Evolutionary conservation across 73 alveolate species (phyloP).

Genomic region (Paramecium tetraurelia): DNA sequence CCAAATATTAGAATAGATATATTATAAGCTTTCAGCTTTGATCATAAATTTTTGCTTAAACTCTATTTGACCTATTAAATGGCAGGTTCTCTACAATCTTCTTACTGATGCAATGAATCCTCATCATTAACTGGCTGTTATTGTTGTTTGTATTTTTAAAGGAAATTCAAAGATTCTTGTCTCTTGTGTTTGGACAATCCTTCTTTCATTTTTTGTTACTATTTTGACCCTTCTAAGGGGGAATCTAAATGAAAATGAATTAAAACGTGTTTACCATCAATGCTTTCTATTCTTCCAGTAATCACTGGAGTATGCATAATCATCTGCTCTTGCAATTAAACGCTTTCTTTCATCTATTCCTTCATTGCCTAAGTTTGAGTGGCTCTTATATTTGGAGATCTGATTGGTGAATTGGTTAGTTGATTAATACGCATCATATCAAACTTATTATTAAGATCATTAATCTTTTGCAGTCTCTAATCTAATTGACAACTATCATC

Average conservation of each 20-base stretch:
- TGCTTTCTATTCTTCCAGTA: conserved; percentile 23
- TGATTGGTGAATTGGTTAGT: conserved; percentile 24
- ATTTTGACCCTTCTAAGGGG: neutral
- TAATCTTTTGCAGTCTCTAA: neutral
- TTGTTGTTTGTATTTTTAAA: neutral
- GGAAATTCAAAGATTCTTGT: conserved; percentile 25
- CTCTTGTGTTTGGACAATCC: neutral
- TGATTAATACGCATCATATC: conserved; percentile 41
- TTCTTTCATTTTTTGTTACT: neutral
- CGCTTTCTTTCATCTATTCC: neutral
- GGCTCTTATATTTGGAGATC: conserved; percentile 34
- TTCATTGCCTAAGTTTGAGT: conserved; percentile 17
- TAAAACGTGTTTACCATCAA: neutral
- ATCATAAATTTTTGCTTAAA: conserved; percentile 42
- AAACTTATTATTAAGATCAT: conserved; percentile 11
- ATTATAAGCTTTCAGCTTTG: neutral
- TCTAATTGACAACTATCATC: conserved; percentile 21
- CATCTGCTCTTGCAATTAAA: neutral
- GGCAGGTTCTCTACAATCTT: neutral
- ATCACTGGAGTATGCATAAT: conserved; percentile 48
- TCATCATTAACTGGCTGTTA: neutral
- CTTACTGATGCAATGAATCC: neutral
- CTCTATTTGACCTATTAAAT: conserved; percentile 17
- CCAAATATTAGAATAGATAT: neutral
- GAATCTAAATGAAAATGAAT: neutral